A percentile compares a stretch with the other conserved stretches of the same genome.
phyloP scores from a whole-genome alignment of 2,329 filamentous ascomycete species.

The Sporothrix protearum region DNA sequence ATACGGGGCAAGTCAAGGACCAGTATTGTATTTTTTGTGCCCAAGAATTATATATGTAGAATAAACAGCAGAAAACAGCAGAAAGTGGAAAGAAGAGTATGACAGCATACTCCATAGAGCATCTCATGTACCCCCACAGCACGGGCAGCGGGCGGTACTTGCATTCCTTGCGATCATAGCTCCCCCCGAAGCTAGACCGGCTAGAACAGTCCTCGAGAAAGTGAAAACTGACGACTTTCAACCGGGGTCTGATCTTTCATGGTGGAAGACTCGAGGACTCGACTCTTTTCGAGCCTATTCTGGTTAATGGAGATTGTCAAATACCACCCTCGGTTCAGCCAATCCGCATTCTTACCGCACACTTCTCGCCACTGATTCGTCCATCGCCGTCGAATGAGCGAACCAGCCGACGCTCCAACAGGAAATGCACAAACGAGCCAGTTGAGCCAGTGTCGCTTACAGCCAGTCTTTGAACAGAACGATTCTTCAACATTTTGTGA shows the following conservation, averaged over 20 bases:
- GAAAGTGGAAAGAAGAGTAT: background rate
- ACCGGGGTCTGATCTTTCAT: background rate
- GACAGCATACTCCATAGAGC: background rate
- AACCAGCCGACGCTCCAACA: slow-evolving; percentile 12
- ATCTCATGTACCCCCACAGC: background rate
- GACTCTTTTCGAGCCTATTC: no score
- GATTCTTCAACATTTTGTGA: background rate
- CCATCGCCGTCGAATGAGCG: background rate
- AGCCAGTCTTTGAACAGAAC: background rate
- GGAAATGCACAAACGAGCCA: slow-evolving; percentile 2
- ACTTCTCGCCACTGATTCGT: slow-evolving; percentile 10
- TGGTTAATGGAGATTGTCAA: background rate
- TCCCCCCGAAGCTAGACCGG: background rate
- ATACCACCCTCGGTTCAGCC: slow-evolving; percentile 3
- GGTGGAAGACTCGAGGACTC: background rate
- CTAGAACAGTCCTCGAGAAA: background rate
- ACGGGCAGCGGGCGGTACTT: background rate
- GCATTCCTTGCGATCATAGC: background rate
- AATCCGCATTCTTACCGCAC: background rate
- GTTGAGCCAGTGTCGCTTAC: background rate
- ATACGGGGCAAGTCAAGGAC: background rate
- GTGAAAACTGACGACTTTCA: background rate
- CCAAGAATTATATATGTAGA: background rate
- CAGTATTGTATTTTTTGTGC: background rate
- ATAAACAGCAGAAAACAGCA: background rate